Evolutionary conservation across 768 basidiomycete genomes (phyloP), one percentile per base, ranked within the genome.

Genomic region (Lentinula aciculospora): DNA sequence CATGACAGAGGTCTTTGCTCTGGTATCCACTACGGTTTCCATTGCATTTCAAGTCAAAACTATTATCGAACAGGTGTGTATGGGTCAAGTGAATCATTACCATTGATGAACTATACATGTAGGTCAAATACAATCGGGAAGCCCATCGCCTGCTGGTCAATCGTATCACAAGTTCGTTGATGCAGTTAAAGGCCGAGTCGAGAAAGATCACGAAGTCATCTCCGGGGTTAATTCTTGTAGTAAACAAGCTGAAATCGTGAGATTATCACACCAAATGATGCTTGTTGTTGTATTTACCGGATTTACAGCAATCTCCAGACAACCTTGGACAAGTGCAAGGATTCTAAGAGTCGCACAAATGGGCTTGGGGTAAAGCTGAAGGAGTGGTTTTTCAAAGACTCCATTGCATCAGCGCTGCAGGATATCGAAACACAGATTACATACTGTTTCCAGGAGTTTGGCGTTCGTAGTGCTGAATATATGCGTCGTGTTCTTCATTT

Each of bases 371-470:
- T 31, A 10, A n/a, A 12, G 25, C 7, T 57, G n/a, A 27, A 2
- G 17, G 48, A 59, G 19, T 59, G 51, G 51, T 55, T 53, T 29
- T 32, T 17, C 29, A 48, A 42, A 13, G 58, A 59, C 28, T 44
- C 44, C 9, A 59, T 59, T 19, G 45, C 23, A 19, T 31, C 44
- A 23, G 44, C 53, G 15, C 53, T 59, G 8, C 27, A 40, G 6
- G 58, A 48, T 23, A 37, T 59, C 12, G 58, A 59, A n/a, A 59
- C 54, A 17, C 58, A 59, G 17, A 55, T 59, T 9, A 32, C 58
- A 27, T 27, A 46, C 23, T 59, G 58, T 59, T 39, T 59, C 34
- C 58, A 55, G 12, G 58, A 59, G 19, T 59, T 59, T 19, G 40
- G 27, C 12, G 58, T 59, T 29, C 39, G 58, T 47, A 13, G 27